Evolutionary conservation across 176 grass and related monocot species (phyloP).

Genomic region (Guadua angustifolia): DNA sequence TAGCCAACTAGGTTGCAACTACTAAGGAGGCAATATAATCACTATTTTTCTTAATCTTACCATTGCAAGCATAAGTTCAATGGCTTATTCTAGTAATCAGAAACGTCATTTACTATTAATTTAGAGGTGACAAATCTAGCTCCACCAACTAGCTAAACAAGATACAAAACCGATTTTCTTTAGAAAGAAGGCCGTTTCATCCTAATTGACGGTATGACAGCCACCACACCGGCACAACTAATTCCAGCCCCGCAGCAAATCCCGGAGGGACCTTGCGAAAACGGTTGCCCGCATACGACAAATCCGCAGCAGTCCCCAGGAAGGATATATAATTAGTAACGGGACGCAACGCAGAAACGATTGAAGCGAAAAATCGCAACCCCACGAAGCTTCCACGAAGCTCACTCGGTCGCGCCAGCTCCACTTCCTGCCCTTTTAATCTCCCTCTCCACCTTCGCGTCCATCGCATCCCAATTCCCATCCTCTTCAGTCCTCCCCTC

Average conservation of each 20-base stretch:
- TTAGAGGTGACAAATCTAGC: background rate
- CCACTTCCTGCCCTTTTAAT: slow-evolving; percentile 40
- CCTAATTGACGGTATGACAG: background rate
- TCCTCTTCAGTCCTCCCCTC: background rate
- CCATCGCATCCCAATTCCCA: background rate
- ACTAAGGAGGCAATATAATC: too few relatives aligned
- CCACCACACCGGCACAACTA: background rate
- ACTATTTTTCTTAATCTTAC: background rate
- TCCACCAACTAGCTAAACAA: background rate
- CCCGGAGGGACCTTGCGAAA: background rate
- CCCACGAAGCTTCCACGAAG: slow-evolving; percentile 73
- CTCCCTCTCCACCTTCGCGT: background rate
- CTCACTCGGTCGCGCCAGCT: slow-evolving; percentile 31
- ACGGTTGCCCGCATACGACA: slow-evolving; percentile 25
- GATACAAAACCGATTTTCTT: fast-evolving
- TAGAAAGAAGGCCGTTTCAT: background rate
- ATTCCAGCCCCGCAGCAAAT: slow-evolving; percentile 20
- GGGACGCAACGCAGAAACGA: background rate
- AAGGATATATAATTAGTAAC: too few relatives aligned
- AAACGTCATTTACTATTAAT: background rate
- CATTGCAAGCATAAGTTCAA: background rate
- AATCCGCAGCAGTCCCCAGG: background rate
- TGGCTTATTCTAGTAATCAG: background rate
- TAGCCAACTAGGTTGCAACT: too few relatives aligned
- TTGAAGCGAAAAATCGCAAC: slow-evolving; percentile 27